phyloP scores from a whole-genome alignment of 2,329 filamentous ascomycete species.

The Xylaria sp. region DNA sequence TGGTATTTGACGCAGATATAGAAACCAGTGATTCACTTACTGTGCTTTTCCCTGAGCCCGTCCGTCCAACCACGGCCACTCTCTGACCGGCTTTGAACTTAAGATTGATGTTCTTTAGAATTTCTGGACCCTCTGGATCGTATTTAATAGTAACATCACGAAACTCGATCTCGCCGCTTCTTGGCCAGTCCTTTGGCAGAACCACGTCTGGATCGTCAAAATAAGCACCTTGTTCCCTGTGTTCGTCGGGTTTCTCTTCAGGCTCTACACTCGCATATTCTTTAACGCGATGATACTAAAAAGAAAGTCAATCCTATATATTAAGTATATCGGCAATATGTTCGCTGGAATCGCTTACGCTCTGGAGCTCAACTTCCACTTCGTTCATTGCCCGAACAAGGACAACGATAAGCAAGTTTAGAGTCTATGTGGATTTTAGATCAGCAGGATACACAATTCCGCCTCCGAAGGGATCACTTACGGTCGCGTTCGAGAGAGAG shows the following conservation, averaged over 20 bases:
- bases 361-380: conserved; percentile 66
- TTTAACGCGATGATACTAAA: conserved; percentile 59
- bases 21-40: conserved; percentile 54
- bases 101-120: conserved; percentile 62
- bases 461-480: conserved; percentile 25
- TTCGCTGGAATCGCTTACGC: conserved; percentile 49
- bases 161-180: conserved; percentile 60
- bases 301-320: background rate
- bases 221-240: conserved; percentile 53
- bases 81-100: conserved; percentile 73
- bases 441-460: conserved; percentile 23
- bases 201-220: conserved; percentile 52
- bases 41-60: conserved; percentile 85
- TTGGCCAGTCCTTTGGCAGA: conserved; percentile 58
- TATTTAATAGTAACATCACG: conserved; percentile 62
- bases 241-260: conserved; percentile 57
- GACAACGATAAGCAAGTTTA: conserved; percentile 62
- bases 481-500: conserved; percentile 66
- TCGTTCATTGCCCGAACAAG: conserved; percentile 66
- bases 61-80: conserved; percentile 82
- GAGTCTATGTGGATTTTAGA: conserved; percentile 42
- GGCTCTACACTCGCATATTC: conserved; percentile 59
- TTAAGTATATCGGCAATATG: background rate
- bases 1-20: background rate
- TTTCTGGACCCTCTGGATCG: conserved; percentile 56